Percentiles rank a stretch among this genome's conserved stretches.
These are phyloP conservation scores for Corinectria fuckeliana DNA, from an alignment of 2,329 filamentous ascomycete genomes.

Conservation along the genomic window DNA sequence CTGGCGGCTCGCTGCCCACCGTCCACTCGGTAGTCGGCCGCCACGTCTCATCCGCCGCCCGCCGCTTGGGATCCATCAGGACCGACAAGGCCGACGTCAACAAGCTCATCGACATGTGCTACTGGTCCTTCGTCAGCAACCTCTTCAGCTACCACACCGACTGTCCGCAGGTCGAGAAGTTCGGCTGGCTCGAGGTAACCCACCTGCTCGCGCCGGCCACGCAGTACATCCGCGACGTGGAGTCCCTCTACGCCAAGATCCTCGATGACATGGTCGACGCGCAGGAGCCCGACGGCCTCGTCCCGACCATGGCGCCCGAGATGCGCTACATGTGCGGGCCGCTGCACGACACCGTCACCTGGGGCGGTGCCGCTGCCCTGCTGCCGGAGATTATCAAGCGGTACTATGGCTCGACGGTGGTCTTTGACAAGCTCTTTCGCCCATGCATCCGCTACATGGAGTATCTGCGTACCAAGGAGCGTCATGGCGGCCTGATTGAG, in stretches of 20 bases:
- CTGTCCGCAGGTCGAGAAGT: slow-evolving; percentile 55
- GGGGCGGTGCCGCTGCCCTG: slow-evolving; percentile 48
- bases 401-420: slow-evolving; percentile 48
- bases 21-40: slow-evolving; percentile 44
- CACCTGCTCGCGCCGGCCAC: slow-evolving; percentile 52
- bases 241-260: slow-evolving; percentile 54
- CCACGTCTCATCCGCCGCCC: slow-evolving; percentile 48
- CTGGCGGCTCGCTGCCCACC: slow-evolving; percentile 38
- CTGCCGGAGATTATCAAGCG: slow-evolving; percentile 46
- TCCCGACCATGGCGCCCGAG: slow-evolving; percentile 55
- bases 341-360: slow-evolving; percentile 53
- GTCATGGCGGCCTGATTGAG: slow-evolving; percentile 49
- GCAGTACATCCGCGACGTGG: slow-evolving; percentile 55
- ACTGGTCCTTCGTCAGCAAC: slow-evolving; percentile 53
- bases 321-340: slow-evolving; percentile 49
- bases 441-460: slow-evolving; percentile 50
- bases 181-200: slow-evolving; percentile 56
- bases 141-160: slow-evolving; percentile 56
- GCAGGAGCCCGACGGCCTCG: slow-evolving; percentile 51
- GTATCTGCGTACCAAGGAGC: slow-evolving; percentile 48
- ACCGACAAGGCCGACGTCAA: slow-evolving; percentile 51
- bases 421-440: slow-evolving; percentile 46
- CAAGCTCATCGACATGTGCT: slow-evolving; percentile 50
- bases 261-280: slow-evolving; percentile 54
- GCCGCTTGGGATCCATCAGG: slow-evolving; percentile 44